A percentile compares a stretch with the other conserved stretches of the same genome.
These are phyloP conservation scores for Fusarium torreyae DNA, from an alignment of 2,329 filamentous ascomycete genomes.

Conservation along the genomic window DNA sequence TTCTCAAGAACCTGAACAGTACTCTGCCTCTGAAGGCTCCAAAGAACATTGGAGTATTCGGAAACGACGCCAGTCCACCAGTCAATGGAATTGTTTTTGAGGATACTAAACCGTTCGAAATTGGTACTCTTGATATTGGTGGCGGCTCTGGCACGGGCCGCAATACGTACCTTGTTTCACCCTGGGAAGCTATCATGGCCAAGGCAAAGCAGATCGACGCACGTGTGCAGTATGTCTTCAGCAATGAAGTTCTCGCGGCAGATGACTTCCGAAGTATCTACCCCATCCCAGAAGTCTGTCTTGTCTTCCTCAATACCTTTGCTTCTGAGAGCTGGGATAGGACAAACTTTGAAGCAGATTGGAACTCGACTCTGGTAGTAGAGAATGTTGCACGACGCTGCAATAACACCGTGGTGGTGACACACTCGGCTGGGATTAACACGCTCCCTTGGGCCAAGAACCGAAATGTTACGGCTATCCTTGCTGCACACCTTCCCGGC, in stretches of 20 bases:
- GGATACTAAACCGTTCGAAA: slow-evolving; percentile 74
- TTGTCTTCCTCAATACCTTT: slow-evolving; percentile 75
- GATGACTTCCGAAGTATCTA: slow-evolving; percentile 53
- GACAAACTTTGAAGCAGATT: slow-evolving; percentile 67
- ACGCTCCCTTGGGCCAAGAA: slow-evolving; percentile 78
- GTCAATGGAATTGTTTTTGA: slow-evolving; percentile 71
- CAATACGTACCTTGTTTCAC: slow-evolving; percentile 55
- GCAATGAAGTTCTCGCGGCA: slow-evolving; percentile 60
- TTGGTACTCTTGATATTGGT: slow-evolving; percentile 69
- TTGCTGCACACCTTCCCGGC: slow-evolving; percentile 79
- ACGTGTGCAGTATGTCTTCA: slow-evolving; percentile 60
- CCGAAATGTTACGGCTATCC: slow-evolving; percentile 75
- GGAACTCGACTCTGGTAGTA: slow-evolving; percentile 73
- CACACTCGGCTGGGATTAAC: slow-evolving; percentile 77
- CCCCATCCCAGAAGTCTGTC: slow-evolving; percentile 73
- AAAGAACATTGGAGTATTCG: slow-evolving; percentile 70
- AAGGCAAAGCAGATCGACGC: slow-evolving; percentile 60
- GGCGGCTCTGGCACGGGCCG: slow-evolving; percentile 65
- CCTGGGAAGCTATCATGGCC: slow-evolving; percentile 57
- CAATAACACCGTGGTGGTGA: slow-evolving; percentile 75
- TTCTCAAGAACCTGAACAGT: slow-evolving; percentile 79
- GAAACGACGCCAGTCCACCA: slow-evolving; percentile 65
- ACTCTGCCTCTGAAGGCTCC: slow-evolving; percentile 71
- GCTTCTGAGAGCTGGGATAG: slow-evolving; percentile 75
- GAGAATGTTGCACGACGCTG: slow-evolving; percentile 71